Percentiles rank a stretch among this genome's conserved stretches.
Evolutionary conservation across 305 asterid species (phyloP).

Genomic region (Fraxinus velutina): DNA sequence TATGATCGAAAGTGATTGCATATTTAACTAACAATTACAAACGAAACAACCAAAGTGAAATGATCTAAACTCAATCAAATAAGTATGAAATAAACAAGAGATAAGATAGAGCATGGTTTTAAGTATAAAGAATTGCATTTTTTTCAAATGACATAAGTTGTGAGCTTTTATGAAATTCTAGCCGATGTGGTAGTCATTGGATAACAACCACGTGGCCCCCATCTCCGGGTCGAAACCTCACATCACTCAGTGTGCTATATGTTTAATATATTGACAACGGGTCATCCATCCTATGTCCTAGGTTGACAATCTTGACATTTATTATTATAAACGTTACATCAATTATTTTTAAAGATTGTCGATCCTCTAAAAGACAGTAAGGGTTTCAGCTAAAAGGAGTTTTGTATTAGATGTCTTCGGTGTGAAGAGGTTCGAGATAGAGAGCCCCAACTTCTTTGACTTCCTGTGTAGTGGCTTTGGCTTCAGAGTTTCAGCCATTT

Average conservation of each 20-base stretch:
- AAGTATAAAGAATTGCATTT: neutral
- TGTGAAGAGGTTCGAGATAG: neutral
- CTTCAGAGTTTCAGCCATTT: too few relatives aligned
- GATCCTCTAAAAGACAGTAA: neutral
- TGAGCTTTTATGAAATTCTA: neutral
- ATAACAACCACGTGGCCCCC: neutral
- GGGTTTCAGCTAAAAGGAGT: neutral
- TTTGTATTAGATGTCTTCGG: neutral
- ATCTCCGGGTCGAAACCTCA: neutral
- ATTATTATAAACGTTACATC: neutral
- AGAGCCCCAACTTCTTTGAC: neutral
- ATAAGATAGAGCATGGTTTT: neutral
- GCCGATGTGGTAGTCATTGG: neutral
- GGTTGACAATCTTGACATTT: neutral
- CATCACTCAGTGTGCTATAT: neutral
- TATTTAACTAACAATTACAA: neutral
- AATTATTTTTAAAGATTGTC: neutral
- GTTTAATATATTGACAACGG: neutral
- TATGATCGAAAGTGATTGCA: neutral
- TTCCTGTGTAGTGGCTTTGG: neutral
- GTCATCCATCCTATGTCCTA: neutral
- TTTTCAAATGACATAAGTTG: neutral
- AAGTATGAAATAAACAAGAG: neutral
- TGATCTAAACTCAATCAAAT: neutral
- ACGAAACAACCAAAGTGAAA: neutral